Evolutionary conservation across 164 flowering plant species (phyloP), one percentile per base, ranked within the genome.

Genomic region (Liriodendron chinense): DNA sequence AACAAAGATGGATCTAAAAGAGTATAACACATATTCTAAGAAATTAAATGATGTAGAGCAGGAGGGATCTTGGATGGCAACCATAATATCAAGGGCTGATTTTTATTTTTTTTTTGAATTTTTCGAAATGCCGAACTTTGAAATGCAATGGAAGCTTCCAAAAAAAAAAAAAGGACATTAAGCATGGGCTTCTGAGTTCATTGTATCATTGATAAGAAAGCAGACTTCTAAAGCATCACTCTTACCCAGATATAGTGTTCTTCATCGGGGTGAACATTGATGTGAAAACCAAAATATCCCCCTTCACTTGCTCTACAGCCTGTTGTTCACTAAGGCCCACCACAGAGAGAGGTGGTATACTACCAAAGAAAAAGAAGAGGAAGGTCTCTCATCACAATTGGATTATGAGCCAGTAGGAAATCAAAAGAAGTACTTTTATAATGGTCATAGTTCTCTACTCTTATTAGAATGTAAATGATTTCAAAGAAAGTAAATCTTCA

Each of bases 201-300:
- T 25, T 26, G 66, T 21, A n/a, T 21, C 23, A 53, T 12, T 20
- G 12, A 22, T 26, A 26, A 67, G 34, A 25, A 16, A 53, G 59
- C 18, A 59, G 28, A 50, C 12, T 18, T 10, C 43, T 7, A 43
- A 49, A 67, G 8, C 14, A 66, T 2, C 22, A 1, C 34, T 72
- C 83, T 49, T 88, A 96, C 99, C 98, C 96, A 75, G 99, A 96
- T 62, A 96, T 81, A 20, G 95, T 88, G 73, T 96, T 92, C 91
- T 87, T 96, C 99, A 96, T 95, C 14, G 98, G 98, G 76, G 88
- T 95, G 87, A 95, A 95, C 20, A 91, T 69, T 66, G 98, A 93
- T 64, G 98, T 96, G 85, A 85, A 96, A 71, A 96, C 84, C 82
- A 86, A 75, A 72, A 89, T 68, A 70, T 96, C 99, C 69, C 96